Evolutionary conservation across 108 stramenopile species (phyloP).

Genomic region (Discostella pseudostelligera): DNA sequence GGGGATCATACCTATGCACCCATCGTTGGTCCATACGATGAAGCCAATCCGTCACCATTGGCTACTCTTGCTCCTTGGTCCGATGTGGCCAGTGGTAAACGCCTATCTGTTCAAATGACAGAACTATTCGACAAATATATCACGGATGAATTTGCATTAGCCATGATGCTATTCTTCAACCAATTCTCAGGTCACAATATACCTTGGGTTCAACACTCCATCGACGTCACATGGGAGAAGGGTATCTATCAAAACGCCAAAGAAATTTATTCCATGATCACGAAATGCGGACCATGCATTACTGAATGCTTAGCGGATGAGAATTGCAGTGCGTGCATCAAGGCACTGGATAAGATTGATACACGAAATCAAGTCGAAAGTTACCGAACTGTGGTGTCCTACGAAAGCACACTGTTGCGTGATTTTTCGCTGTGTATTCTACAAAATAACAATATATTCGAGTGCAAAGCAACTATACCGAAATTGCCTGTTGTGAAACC

Average conservation of each 20-base stretch:
- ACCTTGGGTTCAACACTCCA: slow-evolving; percentile 62
- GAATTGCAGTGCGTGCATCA: slow-evolving; percentile 70
- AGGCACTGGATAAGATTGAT: slow-evolving; percentile 69
- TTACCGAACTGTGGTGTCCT: slow-evolving; percentile 92
- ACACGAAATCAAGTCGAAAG: slow-evolving; percentile 81
- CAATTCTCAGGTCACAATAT: slow-evolving; percentile 55
- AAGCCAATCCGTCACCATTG: slow-evolving; percentile 46
- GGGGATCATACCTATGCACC: slow-evolving; percentile 39
- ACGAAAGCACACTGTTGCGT: slow-evolving; percentile 84
- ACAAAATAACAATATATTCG: slow-evolving; percentile 91
- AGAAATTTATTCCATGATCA: slow-evolving; percentile 76
- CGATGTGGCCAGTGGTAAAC: slow-evolving; percentile 54
- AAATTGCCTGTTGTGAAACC: slow-evolving; percentile 63
- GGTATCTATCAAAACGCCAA: slow-evolving; percentile 69
- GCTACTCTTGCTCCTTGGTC: slow-evolving; percentile 67
- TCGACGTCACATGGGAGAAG: slow-evolving; percentile 91
- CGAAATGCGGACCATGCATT: slow-evolving; percentile 78
- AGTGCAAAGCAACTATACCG: slow-evolving; percentile 73
- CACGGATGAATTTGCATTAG: slow-evolving; percentile 73
- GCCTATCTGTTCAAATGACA: slow-evolving; percentile 61
- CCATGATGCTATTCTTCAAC: slow-evolving; percentile 74
- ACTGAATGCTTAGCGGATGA: slow-evolving; percentile 64
- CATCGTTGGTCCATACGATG: slow-evolving; percentile 61
- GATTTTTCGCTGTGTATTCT: slow-evolving; percentile 91
- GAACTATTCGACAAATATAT: slow-evolving; percentile 57